Percentiles rank a stretch among this genome's conserved stretches.
These are phyloP conservation scores for Xylariaceae sp. DNA, from an alignment of 2,329 filamentous ascomycete genomes.

Conservation along the genomic window DNA sequence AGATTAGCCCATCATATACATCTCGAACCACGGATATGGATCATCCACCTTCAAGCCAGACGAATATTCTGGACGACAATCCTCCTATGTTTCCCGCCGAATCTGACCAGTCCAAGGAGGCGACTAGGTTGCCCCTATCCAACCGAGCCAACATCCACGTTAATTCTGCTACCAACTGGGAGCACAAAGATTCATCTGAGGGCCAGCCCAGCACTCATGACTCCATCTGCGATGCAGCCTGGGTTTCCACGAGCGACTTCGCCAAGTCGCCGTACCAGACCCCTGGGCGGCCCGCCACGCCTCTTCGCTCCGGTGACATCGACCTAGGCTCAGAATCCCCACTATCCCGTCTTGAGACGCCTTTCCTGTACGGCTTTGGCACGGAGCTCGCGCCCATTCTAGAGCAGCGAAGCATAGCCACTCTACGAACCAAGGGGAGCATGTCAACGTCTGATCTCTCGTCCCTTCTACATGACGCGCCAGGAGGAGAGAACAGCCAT, in stretches of 20 bases:
- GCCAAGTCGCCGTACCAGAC: slow-evolving; percentile 26
- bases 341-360: slow-evolving; percentile 28
- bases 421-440: slow-evolving; percentile 29
- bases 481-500: neutral
- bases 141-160: slow-evolving; percentile 26
- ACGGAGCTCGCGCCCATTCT: slow-evolving; percentile 38
- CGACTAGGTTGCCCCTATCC: slow-evolving; percentile 23
- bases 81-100: neutral
- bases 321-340: slow-evolving; percentile 29
- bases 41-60: slow-evolving; percentile 11
- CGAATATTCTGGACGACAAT: slow-evolving; percentile 8
- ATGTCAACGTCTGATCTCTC: slow-evolving; percentile 29
- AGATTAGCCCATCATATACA: slow-evolving; percentile 13
- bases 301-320: slow-evolving; percentile 13
- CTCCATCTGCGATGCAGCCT: slow-evolving; percentile 37
- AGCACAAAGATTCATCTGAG: slow-evolving; percentile 36
- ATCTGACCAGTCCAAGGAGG: slow-evolving; percentile 2
- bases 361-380: slow-evolving; percentile 38
- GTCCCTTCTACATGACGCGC: slow-evolving; percentile 26
- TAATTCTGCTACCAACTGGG: slow-evolving; percentile 25
- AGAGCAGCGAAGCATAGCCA: slow-evolving; percentile 37
- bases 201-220: slow-evolving; percentile 33
- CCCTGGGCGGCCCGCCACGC: slow-evolving; percentile 19
- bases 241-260: slow-evolving; percentile 30
- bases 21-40: slow-evolving; percentile 13